Evolutionary conservation across 306 rosid genomes (phyloP).

Genomic region (Castanopsis chinensis): DNA sequence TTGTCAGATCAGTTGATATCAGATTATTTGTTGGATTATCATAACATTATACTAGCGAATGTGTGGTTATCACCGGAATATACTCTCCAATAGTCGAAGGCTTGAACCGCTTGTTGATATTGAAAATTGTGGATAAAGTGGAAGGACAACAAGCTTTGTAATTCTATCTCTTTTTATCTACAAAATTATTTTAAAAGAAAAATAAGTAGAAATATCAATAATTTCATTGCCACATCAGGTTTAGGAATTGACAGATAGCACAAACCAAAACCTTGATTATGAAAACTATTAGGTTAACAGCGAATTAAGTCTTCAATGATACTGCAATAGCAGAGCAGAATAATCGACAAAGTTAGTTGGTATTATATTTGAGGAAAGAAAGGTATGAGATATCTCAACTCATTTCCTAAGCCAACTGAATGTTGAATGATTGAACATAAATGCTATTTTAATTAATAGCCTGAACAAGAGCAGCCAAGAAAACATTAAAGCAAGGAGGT

Average conservation of each 20-base stretch:
- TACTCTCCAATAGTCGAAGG: slow-evolving; percentile 93
- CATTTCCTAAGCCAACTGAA: background rate
- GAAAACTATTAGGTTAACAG: background rate
- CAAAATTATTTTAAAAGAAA: slow-evolving; percentile 21
- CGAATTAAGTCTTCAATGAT: background rate
- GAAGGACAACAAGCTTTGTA: slow-evolving; percentile 95
- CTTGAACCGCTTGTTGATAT: slow-evolving; percentile 98
- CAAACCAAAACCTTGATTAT: background rate
- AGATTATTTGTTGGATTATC: slow-evolving; percentile 4
- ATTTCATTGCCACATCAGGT: background rate
- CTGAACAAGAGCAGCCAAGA: background rate
- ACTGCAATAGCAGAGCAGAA: background rate
- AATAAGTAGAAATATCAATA: slow-evolving; percentile 27
- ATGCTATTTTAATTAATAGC: background rate
- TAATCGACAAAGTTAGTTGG: background rate
- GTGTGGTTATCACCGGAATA: slow-evolving; percentile 63
- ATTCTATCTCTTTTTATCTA: slow-evolving; percentile 90
- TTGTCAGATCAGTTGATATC: slow-evolving; percentile 21
- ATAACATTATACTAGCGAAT: background rate
- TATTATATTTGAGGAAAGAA: background rate
- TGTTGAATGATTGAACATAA: background rate
- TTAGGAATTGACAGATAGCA: background rate
- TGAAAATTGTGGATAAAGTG: slow-evolving; percentile 98
- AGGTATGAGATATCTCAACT: background rate
- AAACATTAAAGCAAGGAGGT: background rate